These are phyloP conservation scores for Alternaria rosae DNA, from an alignment of 2,329 filamentous ascomycete species.

Conservation along the genomic window DNA sequence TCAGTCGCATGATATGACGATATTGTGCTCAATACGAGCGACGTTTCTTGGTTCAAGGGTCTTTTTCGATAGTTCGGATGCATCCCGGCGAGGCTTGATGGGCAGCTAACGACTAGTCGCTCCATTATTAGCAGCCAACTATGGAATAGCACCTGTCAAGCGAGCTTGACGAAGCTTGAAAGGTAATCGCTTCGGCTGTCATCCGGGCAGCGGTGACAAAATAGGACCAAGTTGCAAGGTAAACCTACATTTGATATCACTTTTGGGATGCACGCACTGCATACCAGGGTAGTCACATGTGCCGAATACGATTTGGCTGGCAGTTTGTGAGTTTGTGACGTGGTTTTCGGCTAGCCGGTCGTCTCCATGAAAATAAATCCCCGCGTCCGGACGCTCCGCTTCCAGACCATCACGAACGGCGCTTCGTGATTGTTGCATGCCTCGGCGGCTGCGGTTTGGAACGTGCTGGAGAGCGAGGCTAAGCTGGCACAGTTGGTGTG, in stretches of 20 bases:
- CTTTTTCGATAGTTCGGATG: not conserved
- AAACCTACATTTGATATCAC: not conserved
- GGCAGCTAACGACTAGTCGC: not conserved
- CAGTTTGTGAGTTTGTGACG: conserved; percentile 2
- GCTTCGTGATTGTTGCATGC: not conserved
- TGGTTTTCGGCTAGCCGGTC: not conserved
- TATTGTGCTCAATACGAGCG: not conserved
- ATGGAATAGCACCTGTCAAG: not conserved
- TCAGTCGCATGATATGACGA: not conserved
- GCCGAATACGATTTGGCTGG: conserved; percentile 1
- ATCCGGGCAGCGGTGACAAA: not conserved
- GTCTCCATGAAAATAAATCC: not conserved
- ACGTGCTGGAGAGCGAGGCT: not conserved
- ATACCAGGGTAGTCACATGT: not conserved
- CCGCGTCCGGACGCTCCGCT: not conserved
- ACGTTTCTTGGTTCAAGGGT: not conserved
- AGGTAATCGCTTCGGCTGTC: not conserved
- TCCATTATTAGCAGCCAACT: not conserved
- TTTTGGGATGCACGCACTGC: not conserved
- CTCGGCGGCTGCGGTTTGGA: not conserved
- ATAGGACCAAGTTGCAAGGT: not conserved
- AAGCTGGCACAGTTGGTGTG: not conserved
- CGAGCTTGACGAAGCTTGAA: conserved; percentile 1
- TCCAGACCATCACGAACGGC: not conserved
- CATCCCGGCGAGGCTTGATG: not conserved